phyloP scores from a whole-genome alignment of 495 filamentous ascomycete species.

The Patellaria atrata region DNA sequence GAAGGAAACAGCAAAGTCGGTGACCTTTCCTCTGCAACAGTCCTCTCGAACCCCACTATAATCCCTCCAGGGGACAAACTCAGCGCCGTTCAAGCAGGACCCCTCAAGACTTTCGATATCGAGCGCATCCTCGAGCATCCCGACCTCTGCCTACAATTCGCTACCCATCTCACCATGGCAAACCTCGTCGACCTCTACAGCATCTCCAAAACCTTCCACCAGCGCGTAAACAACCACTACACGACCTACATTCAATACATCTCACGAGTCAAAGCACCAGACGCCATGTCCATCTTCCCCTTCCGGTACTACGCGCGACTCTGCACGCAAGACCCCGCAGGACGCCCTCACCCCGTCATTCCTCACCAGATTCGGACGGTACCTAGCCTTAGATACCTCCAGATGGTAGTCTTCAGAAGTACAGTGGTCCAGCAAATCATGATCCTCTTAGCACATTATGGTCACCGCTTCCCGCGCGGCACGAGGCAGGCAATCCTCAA shows the following conservation, averaged over 20 bases:
- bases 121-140: constrained; percentile 31
- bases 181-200: constrained; percentile 43
- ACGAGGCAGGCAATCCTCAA: constrained; percentile 35
- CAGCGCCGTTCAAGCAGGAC: too few species aligned
- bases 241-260: constrained; percentile 30
- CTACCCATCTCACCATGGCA: constrained; percentile 33
- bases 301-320: constrained; percentile 36
- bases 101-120: too few species aligned
- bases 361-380: constrained; percentile 23
- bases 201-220: constrained; percentile 42
- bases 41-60: too few species aligned
- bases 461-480: constrained; percentile 35
- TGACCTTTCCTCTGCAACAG: too few species aligned
- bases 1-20: too few species aligned
- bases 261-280: constrained; percentile 30
- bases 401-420: constrained; percentile 38
- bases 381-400: constrained; percentile 38
- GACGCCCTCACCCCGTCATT: constrained; percentile 14
- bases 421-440: constrained; percentile 40
- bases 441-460: constrained; percentile 32
- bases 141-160: constrained; percentile 37
- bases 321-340: constrained; percentile 36
- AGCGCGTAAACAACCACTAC: constrained; percentile 32
- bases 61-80: too few species aligned
- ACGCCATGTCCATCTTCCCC: constrained; percentile 35